A percentile compares a stretch with the other conserved stretches of the same genome.
Evolutionary conservation across 805 yeast species (phyloP).

Genomic region (Metschnikowia hibisci): DNA sequence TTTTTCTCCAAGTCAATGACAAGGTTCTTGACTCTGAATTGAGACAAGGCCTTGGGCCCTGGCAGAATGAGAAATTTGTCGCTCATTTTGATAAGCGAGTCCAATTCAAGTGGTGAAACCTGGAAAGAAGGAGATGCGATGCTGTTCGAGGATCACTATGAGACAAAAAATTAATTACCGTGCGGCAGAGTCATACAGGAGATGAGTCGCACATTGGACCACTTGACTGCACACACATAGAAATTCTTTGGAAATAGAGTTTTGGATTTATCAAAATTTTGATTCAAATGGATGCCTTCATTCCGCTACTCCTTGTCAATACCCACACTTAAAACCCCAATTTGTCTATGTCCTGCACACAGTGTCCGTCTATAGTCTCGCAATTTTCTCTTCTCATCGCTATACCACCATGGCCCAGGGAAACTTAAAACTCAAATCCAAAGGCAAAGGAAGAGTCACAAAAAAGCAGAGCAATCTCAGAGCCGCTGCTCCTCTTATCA

Average conservation of each 20-base stretch:
- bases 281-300: no score
- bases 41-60: slow-evolving; percentile 88
- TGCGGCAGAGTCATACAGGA: slow-evolving; percentile 11
- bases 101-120: slow-evolving; percentile 2
- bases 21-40: slow-evolving; percentile 75
- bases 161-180: slow-evolving; percentile 2
- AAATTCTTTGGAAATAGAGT: no score
- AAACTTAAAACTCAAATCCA: slow-evolving; percentile 53
- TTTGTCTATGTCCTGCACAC: no score
- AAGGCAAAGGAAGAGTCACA: slow-evolving; percentile 49
- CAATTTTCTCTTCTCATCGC: neutral
- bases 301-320: no score
- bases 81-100: slow-evolving; percentile 12
- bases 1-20: slow-evolving; percentile 67
- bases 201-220: slow-evolving; percentile 1
- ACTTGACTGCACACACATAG: neutral
- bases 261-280: no score
- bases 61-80: slow-evolving; percentile 48
- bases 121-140: slow-evolving; percentile 3
- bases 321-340: no score
- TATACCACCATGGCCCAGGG: slow-evolving; percentile 70
- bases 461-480: slow-evolving; percentile 63
- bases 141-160: neutral
- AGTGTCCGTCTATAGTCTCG: neutral
- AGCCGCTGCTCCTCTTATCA: slow-evolving; percentile 67